These are phyloP conservation scores for Hyparrhenia diplandra DNA, from an alignment of 176 grass and related monocot genomes.

Conservation along the genomic window DNA sequence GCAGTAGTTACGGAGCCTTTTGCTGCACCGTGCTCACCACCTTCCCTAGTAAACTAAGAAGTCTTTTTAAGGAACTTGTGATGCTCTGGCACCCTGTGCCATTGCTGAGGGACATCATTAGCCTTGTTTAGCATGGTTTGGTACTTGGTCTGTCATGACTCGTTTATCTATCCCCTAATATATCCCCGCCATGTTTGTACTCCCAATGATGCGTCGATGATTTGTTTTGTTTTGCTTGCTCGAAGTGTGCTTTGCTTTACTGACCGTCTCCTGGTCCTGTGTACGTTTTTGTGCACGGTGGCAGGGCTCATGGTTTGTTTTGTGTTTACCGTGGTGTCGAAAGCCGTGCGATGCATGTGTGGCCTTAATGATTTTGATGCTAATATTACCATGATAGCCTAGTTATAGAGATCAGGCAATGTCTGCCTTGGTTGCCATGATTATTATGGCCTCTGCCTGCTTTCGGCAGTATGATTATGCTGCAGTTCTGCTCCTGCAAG, in stretches of 20 bases:
- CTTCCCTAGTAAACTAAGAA: neutral
- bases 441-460: no score
- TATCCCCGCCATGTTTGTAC: neutral
- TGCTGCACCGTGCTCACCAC: neutral
- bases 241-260: neutral
- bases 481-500: no score
- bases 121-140: conserved; percentile 29
- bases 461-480: no score
- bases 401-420: no score
- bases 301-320: no score
- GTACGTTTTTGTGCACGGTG: no score
- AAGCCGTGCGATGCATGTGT: neutral
- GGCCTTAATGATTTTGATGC: neutral
- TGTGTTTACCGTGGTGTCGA: no score
- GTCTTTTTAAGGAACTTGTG: conserved; percentile 31
- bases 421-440: neutral
- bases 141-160: conserved; percentile 24
- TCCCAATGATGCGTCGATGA: neutral
- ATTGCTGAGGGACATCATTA: conserved; percentile 34
- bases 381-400: neutral
- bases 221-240: conserved; percentile 32
- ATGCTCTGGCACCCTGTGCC: conserved; percentile 20
- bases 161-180: conserved; percentile 20
- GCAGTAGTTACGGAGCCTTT: neutral
- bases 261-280: no score